These are phyloP conservation scores for Dryadomyces quercivorus DNA, from an alignment of 2,329 filamentous ascomycete genomes.

Conservation along the genomic window DNA sequence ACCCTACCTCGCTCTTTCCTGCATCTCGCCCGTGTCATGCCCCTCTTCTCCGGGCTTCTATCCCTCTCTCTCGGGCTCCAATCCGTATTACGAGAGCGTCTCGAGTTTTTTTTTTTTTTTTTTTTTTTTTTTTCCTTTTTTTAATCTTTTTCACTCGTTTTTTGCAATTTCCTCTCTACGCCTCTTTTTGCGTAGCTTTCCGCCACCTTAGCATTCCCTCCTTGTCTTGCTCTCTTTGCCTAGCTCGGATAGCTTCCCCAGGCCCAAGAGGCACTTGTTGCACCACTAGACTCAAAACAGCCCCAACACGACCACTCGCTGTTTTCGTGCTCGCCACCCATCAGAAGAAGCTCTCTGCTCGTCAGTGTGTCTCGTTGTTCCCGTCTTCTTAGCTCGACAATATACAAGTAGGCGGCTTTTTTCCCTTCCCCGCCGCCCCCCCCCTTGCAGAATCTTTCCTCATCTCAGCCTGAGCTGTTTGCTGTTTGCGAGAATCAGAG, in stretches of 20 bases:
- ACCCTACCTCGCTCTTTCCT: not conserved
- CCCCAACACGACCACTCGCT: not conserved
- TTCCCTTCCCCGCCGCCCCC: not conserved
- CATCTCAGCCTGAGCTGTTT: not conserved
- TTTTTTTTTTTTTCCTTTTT: not conserved
- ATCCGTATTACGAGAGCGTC: no score
- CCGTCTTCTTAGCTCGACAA: not conserved
- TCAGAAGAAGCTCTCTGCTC: not conserved
- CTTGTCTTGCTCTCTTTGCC: not conserved
- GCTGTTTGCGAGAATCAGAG: not conserved
- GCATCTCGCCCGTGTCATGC: not conserved
- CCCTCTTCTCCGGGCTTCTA: no score
- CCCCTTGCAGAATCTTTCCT: not conserved
- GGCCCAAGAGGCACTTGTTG: not conserved
- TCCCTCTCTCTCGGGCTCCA: no score
- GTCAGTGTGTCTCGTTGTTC: not conserved
- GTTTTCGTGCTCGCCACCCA: not conserved
- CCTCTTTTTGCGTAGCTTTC: no score
- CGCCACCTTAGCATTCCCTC: not conserved
- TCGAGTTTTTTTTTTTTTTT: not conserved
- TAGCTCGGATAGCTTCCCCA: conserved; percentile 1
- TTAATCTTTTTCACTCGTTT: not conserved
- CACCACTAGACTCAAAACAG: not conserved
- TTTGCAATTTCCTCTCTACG: not conserved
- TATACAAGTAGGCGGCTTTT: not conserved